Base-by-base conservation (phyloP, 1,139 yeast genomes). In the Kluyveromyces marxianus region DNA sequence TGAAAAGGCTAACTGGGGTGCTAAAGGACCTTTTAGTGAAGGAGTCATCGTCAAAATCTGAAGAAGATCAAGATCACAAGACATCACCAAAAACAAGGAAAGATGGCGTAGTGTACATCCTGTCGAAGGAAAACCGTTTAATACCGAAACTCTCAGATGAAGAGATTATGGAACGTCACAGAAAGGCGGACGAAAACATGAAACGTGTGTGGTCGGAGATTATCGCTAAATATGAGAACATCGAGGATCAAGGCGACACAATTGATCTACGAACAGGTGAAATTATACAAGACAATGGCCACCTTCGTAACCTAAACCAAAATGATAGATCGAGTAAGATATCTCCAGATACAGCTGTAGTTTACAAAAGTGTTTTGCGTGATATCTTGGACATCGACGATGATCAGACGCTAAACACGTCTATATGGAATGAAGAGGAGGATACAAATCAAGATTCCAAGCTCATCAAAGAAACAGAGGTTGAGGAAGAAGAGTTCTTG, bases 171-270 rank as follows among this genome's bases (percentile, higher is more conserved):
- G 57, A 52, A 45, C 56, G 59, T 32, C 67, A 62, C 42, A 58
- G 54, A 59, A 65, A 51, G 63, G 78, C 63, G 46, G 68, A 54
- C 48, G 61, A 49, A 65, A 71, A 50, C 37, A 61, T 64, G 65
- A 60, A 55, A 42, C 51, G 49, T 4, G 63, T 56, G 2, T 83
- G 89, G 88, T 69, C 71, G 26, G 67, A 68, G 7, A 80, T 83
- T 36, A 69, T 83, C 7, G 62, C 69, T 4, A 76, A 74, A 57
- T 81, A 81, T 56, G 74, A 81, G 29, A 55, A 62, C 2, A 63
- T 75, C n/a, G 74, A 72, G 42, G 78, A 74, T 51, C 81, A 78
- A 50, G 83, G 86, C 43, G 90, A 83, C 58, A 73, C 81, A 30
- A 68, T 83, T n/a, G 86, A 83, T 57, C 58, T 83, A 29, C 57